Percentiles rank a stretch among this genome's conserved stretches.
Conservation (phyloP, 192 early-diverging fungal species). For the Umbelopsis vinacea region DNA sequence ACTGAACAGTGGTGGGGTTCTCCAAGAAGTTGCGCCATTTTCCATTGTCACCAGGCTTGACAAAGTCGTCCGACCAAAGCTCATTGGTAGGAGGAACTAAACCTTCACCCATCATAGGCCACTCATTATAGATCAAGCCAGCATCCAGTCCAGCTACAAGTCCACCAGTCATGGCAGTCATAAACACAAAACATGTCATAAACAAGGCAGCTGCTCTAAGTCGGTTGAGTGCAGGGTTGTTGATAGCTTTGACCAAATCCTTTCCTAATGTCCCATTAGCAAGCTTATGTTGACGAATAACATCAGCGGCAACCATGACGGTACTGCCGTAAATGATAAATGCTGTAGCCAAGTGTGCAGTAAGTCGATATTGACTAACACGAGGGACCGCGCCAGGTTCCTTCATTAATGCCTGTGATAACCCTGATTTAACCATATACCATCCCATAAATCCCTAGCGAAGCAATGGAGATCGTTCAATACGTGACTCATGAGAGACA, state of each 20-base stretch:
- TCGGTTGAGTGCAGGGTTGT: slow-evolving; percentile 61
- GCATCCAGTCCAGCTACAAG: slow-evolving; percentile 98
- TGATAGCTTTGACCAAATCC: slow-evolving; percentile 45
- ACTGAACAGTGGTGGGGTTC: slow-evolving; percentile 94
- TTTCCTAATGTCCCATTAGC: slow-evolving; percentile 49
- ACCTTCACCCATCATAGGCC: slow-evolving; percentile 89
- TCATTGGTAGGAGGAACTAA: slow-evolving; percentile 77
- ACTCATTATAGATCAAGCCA: slow-evolving; percentile 97
- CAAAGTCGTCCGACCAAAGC: slow-evolving; percentile 56
- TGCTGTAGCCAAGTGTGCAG: slow-evolving; percentile 87
- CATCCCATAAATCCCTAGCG: slow-evolving; percentile 88
- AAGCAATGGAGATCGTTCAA: no score
- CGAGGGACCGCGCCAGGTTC: slow-evolving; percentile 82
- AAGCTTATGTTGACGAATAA: slow-evolving; percentile 73
- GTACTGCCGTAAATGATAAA: slow-evolving; percentile 86
- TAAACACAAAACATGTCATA: slow-evolving; percentile 72
- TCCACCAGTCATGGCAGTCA: slow-evolving; percentile 90
- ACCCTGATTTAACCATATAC: slow-evolving; percentile 97
- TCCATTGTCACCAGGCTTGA: slow-evolving; percentile 52
- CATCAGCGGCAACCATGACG: slow-evolving; percentile 77
- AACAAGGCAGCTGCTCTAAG: slow-evolving; percentile 67
- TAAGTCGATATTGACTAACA: slow-evolving; percentile 93
- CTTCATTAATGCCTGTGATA: slow-evolving; percentile 79
- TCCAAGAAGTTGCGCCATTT: slow-evolving; percentile 90
- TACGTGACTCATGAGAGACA: background rate